Conservation (phyloP, 768 basidiomycete species). For the Xanthoconium purpureum region DNA sequence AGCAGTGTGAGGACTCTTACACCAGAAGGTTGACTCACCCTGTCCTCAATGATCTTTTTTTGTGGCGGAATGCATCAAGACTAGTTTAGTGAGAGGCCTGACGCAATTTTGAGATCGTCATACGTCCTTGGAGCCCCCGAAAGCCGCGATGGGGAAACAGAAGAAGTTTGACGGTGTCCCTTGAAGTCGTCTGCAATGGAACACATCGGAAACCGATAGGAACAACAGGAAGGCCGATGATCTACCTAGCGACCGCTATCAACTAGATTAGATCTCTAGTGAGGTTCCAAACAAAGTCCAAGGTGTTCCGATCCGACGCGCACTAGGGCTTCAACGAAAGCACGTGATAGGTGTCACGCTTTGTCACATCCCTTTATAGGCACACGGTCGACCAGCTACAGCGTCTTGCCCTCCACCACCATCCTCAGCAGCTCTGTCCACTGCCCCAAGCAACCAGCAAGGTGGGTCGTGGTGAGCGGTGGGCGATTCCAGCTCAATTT, state of each 20-base stretch:
- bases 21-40: not conserved
- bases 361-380: conserved; percentile 13
- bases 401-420: conserved; percentile 2
- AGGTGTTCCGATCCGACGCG: not conserved
- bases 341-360: conserved; percentile 15
- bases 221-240: not conserved
- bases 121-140: no score
- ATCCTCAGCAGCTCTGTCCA: conserved; percentile 1
- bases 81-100: not conserved
- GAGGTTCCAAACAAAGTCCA: no score
- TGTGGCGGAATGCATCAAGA: not conserved
- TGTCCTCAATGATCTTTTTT: not conserved
- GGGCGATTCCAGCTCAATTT: not conserved
- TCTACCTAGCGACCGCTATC: not conserved
- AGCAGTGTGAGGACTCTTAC: not conserved
- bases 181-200: no score
- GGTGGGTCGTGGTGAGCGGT: conserved; percentile 1
- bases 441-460: not conserved
- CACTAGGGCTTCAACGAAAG: not conserved
- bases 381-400: not conserved
- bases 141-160: no score
- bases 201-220: not conserved
- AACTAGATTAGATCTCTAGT: no score
- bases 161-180: no score
- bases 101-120: not conserved